A percentile compares a stretch with the other conserved stretches of the same genome.
Evolutionary conservation across 495 filamentous ascomycete genomes (phyloP).

Genomic region (Diplogelasinospora grovesii): DNA sequence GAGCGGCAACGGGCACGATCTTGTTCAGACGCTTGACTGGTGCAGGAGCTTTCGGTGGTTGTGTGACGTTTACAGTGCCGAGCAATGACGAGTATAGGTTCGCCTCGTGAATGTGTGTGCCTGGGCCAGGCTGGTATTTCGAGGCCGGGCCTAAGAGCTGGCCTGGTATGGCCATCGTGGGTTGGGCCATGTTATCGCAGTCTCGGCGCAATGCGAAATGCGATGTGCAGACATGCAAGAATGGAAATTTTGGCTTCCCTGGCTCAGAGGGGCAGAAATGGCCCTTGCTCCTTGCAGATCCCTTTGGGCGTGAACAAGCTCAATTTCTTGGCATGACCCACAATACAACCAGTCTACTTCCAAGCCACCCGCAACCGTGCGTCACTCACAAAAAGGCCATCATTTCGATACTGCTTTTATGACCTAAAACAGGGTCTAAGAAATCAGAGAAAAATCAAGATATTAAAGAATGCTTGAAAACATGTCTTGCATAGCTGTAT

Average conservation of each 20-base stretch:
- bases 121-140: constrained; percentile 63
- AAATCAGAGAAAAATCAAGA: no score
- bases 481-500: no score
- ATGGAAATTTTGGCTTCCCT: background rate
- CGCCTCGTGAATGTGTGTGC: constrained; percentile 69
- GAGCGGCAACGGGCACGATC: constrained; percentile 39
- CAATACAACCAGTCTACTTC: no score
- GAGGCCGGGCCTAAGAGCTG: constrained; percentile 64
- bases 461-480: no score
- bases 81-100: constrained; percentile 70
- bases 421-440: no score
- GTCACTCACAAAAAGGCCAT: no score
- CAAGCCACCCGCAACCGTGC: no score
- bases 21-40: constrained; percentile 53
- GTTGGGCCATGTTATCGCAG: constrained; percentile 17
- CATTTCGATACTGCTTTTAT: no score
- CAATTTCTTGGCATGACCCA: no score
- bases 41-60: constrained; percentile 41
- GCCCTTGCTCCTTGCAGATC: no score
- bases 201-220: constrained; percentile 2
- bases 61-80: constrained; percentile 47
- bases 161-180: constrained; percentile 56
- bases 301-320: no score
- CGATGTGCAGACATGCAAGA: no score
- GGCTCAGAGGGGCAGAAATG: background rate